These are phyloP conservation scores for Draba incana DNA, from an alignment of 345 rosid genomes.

Conservation along the genomic window DNA sequence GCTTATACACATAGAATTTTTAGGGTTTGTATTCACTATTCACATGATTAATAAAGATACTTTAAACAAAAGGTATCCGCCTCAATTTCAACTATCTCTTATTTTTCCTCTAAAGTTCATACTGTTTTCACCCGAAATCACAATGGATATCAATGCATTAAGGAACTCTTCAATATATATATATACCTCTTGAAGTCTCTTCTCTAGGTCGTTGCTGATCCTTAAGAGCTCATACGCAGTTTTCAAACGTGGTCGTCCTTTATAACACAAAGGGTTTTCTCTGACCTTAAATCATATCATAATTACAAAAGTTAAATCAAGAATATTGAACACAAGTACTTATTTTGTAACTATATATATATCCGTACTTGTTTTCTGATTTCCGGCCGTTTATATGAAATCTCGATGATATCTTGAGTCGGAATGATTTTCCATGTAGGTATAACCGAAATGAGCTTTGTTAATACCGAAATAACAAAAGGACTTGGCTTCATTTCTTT, in stretches of 20 bases:
- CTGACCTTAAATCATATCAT: slow-evolving; percentile 50
- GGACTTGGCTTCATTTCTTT: slow-evolving; percentile 64
- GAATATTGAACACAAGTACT: background rate
- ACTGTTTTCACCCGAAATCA: too few relatives aligned
- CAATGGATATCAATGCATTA: slow-evolving; percentile 2
- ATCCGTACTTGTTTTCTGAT: slow-evolving; percentile 61
- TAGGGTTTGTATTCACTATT: too few relatives aligned
- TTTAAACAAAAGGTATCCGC: too few relatives aligned
- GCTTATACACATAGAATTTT: too few relatives aligned
- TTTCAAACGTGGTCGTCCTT: slow-evolving; percentile 75
- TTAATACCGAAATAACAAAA: slow-evolving; percentile 47
- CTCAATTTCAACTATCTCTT: too few relatives aligned
- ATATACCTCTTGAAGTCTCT: slow-evolving; percentile 60
- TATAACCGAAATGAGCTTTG: slow-evolving; percentile 46
- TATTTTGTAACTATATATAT: background rate
- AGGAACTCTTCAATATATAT: background rate
- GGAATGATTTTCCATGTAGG: slow-evolving; percentile 77
- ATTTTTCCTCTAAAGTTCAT: too few relatives aligned
- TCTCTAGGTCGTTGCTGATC: slow-evolving; percentile 57
- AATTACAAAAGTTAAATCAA: slow-evolving; percentile 8
- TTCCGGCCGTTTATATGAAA: slow-evolving; percentile 63
- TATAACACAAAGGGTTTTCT: slow-evolving; percentile 68
- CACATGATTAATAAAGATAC: too few relatives aligned
- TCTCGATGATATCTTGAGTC: slow-evolving; percentile 58
- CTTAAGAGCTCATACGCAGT: slow-evolving; percentile 65